Base-by-base conservation (phyloP, 2,329 filamentous ascomycete genomes). In the Dactylonectria macrodidyma region DNA sequence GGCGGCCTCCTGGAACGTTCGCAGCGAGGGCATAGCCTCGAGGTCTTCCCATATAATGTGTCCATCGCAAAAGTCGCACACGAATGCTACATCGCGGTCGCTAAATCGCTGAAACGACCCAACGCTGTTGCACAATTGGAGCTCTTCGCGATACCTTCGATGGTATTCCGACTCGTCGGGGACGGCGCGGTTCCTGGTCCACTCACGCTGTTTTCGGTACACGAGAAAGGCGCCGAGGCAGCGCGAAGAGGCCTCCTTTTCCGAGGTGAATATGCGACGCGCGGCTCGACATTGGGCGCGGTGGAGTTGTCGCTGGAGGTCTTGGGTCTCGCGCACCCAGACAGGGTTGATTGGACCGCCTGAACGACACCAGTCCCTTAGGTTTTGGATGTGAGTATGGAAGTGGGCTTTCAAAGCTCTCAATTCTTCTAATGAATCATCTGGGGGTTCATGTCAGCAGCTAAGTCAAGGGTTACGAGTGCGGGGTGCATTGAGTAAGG, bases 51-150 rank as follows among this genome's bases (percentile, higher is more conserved):
- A 90, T 24, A 90, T 79, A 26, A 90, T 79, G 73, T 88, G 87
- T 2, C 88, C 88, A 74, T 90, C 88, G 79, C 88, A 90, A 74
- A 86, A 90, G 78, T 90, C 87, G 79, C 88, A 90, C 8, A 89
- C 81, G 72, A 90, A 90, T 8, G 85, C 87, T 55, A 89, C 82
- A 67, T 89, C 87, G 46, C 78, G 76, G 36, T 88, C 85, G 48
- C 84, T 86, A 59, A 89, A 85, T 14, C 87, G 83, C 78, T 89
- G 85, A 67, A 90, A 90, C 33, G 82, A 81, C n/a, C 88, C 88
- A 2, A 87, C 81, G 4, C 77, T 75, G 71, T 87, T 87, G 78
- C 88, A 90, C 26, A 82, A 79, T 34, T 81, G 80, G 5, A 89
- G 79, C 76, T 87, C 87, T 65, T 88, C 85, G 16, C 85, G 77